Evolutionary conservation across 2,329 filamentous ascomycete species (phyloP).

Genomic region (Acrodontium crateriforme): DNA sequence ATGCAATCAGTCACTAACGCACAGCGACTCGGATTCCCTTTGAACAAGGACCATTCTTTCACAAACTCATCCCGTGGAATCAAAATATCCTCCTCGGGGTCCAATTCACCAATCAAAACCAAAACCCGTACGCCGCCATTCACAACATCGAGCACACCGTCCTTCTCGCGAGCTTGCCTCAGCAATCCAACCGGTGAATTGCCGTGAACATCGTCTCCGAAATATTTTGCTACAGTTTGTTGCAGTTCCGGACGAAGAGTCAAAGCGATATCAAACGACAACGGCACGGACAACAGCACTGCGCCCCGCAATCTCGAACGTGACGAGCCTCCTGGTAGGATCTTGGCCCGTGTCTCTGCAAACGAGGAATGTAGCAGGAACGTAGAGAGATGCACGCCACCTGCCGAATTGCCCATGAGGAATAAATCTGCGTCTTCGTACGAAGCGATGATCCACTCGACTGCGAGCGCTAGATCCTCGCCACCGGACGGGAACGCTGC

Average conservation of each 20-base stretch:
- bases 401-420: constrained; percentile 29
- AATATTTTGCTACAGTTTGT: constrained; percentile 12
- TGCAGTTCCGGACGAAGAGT: constrained; percentile 5
- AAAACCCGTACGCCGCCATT: constrained; percentile 7
- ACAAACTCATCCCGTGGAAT: constrained; percentile 13
- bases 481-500: constrained; percentile 29
- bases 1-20: constrained; percentile 13
- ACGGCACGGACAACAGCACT: constrained; percentile 14
- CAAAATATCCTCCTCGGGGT: constrained; percentile 15
- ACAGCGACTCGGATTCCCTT: constrained; percentile 6
- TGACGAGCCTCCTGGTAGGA: constrained; percentile 5
- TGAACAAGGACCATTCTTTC: constrained; percentile 9
- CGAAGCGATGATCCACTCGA: constrained; percentile 23
- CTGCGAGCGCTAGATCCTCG: constrained; percentile 24
- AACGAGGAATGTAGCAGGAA: constrained; percentile 21
- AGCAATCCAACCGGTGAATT: constrained; percentile 12
- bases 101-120: constrained; percentile 13
- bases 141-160: constrained; percentile 8
- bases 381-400: constrained; percentile 26
- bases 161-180: constrained; percentile 5
- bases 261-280: constrained; percentile 9
- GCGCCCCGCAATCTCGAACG: constrained; percentile 10
- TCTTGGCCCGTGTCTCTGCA: constrained; percentile 7
- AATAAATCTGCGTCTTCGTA: constrained; percentile 22
- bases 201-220: constrained; percentile 7